phyloP scores from a whole-genome alignment of 352 stramenopile species.

The Phytophthora hibernalis region DNA sequence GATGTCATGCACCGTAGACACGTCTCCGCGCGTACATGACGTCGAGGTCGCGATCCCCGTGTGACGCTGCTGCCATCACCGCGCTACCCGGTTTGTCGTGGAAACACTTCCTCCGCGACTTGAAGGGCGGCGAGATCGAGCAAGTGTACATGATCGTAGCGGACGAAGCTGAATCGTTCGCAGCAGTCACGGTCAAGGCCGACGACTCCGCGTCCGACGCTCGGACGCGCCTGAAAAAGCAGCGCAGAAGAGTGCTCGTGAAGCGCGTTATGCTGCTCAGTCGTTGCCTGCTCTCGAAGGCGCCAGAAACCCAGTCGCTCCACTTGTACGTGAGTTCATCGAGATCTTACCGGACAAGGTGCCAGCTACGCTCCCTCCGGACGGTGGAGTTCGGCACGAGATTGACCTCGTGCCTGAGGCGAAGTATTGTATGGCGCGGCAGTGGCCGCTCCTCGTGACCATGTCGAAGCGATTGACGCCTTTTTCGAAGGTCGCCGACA shows the following conservation, averaged over 20 bases:
- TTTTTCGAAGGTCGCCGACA: constrained; percentile 1
- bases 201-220: constrained; percentile 2
- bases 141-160: constrained; percentile 25
- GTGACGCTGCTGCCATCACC: constrained; percentile 11
- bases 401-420: too few relatives aligned
- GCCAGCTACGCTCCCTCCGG: constrained; percentile 8
- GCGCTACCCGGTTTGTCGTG: constrained; percentile 6
- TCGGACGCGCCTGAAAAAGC: constrained; percentile 5
- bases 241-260: constrained; percentile 13
- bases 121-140: constrained; percentile 29
- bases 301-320: constrained; percentile 7
- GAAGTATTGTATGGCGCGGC: constrained; percentile 41
- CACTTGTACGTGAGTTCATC: constrained; percentile 12
- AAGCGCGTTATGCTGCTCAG: constrained; percentile 26
- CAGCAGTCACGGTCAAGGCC: constrained; percentile 1
- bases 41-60: constrained; percentile 12
- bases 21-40: constrained; percentile 5
- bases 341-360: constrained; percentile 38
- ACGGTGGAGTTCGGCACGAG: constrained; percentile 34
- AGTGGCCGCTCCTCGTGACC: constrained; percentile 31
- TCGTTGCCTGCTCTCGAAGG: constrained; percentile 9
- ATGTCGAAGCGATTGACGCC: constrained; percentile 42
- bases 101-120: constrained; percentile 28
- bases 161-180: background rate
- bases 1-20: background rate